Conservation (phyloP, 495 filamentous ascomycete genomes). For the Penicillium daleae region DNA sequence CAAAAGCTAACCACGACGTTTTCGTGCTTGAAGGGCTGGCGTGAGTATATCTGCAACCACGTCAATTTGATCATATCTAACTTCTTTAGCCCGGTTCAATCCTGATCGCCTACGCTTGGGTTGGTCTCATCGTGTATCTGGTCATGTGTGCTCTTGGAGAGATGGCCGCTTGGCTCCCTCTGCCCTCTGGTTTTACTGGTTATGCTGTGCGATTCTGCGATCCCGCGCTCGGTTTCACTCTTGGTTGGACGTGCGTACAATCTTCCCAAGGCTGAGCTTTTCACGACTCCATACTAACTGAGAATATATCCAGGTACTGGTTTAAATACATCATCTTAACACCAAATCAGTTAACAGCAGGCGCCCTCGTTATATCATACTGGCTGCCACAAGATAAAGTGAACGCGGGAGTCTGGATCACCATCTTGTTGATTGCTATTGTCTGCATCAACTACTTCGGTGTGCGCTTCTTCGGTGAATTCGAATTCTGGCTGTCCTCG, state of each 20-base stretch:
- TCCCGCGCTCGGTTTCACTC: slow-evolving; percentile 68
- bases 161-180: slow-evolving; percentile 70
- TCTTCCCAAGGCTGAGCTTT: not conserved
- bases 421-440: slow-evolving; percentile 56
- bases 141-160: slow-evolving; percentile 71
- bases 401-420: slow-evolving; percentile 58
- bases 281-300: not conserved
- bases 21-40: slow-evolving; percentile 34
- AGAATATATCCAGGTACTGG: slow-evolving; percentile 49
- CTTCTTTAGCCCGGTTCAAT: slow-evolving; percentile 68
- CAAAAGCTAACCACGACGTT: not conserved
- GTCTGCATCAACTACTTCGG: slow-evolving; percentile 60
- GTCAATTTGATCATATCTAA: slow-evolving; percentile 17
- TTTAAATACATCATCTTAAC: slow-evolving; percentile 73
- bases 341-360: slow-evolving; percentile 81
- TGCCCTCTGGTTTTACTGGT: slow-evolving; percentile 62
- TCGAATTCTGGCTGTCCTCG: slow-evolving; percentile 80
- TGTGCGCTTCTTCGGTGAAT: slow-evolving; percentile 75
- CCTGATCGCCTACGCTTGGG: slow-evolving; percentile 67
- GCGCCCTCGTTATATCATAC: slow-evolving; percentile 74
- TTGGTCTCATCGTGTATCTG: slow-evolving; percentile 64
- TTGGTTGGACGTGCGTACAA: slow-evolving; percentile 58
- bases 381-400: slow-evolving; percentile 58
- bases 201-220: slow-evolving; percentile 67
- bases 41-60: slow-evolving; percentile 29